Evolutionary conservation across 2,329 filamentous ascomycete species (phyloP), one percentile per base, ranked within the genome.

Genomic region (Exophiala bonariae): DNA sequence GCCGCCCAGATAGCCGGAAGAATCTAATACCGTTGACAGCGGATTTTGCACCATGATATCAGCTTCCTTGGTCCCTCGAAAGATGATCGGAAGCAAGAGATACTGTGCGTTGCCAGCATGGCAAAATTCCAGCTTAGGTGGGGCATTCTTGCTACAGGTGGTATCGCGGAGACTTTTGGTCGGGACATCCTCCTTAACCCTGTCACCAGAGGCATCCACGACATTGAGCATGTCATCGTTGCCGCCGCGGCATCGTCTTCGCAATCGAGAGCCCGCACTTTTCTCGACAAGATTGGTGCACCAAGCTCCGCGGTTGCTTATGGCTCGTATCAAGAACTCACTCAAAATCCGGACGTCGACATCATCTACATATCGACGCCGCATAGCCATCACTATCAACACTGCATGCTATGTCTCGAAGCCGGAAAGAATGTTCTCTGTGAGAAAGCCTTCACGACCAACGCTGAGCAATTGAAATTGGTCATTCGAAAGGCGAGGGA

Each of bases 371-470:
- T 95, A 44, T 89, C 89, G 17, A 95, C 90, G 3, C 90, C 90
- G 11, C 89, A 95, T 72, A 91, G 87, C 60, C 90, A 95, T 67
- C 90, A 95, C 72, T 95, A 90, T 73, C 88, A 95, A 67, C 92
- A 95, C 70, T 80, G 82, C 56, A 88, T 89, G 80, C 79, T 95
- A 14, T 86, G 83, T 32, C 76, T 96, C 30, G 80, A 88, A 57
- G 86, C 86, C 4, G 87, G 87, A 61, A 95, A 95, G 77, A 79
- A 91, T 61, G 88, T 95, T 20, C 79, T 95, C 23, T 95, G 89
- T 67, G 90, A 95, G 70, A 96, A 96, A 76, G 82, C 89, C 0
- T 85, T 96, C 60, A 95, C 89, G 1, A 87, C 92, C 54, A 95
- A 85, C 55, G 88, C 86, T 2, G 75, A 81, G 8, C 89, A 95